Percentiles rank a stretch among this genome's conserved stretches.
Conservation (phyloP, 305 asterid species). For the Solanum aculeatissimum region DNA sequence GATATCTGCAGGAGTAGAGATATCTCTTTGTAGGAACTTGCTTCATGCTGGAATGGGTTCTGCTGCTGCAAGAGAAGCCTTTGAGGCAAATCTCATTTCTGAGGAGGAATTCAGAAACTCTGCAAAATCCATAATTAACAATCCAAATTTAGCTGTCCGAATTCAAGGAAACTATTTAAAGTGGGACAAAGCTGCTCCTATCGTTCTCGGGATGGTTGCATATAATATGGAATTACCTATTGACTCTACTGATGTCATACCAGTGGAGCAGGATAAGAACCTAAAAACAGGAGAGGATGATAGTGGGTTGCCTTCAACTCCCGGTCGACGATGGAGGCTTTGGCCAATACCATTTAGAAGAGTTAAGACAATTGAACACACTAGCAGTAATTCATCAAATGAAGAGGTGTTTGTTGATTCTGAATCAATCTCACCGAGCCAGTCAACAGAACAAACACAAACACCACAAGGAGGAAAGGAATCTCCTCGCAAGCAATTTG, state of each 20-base stretch:
- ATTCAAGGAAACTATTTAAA: conserved; percentile 56
- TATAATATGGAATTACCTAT: conserved; percentile 48
- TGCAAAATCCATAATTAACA: conserved; percentile 34
- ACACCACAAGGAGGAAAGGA: conserved; percentile 15
- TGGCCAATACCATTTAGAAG: conserved; percentile 88
- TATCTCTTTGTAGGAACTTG: conserved; percentile 61
- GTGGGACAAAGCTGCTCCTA: conserved; percentile 69
- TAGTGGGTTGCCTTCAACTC: conserved; percentile 27
- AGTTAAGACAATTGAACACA: conserved; percentile 62
- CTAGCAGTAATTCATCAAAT: conserved; percentile 30
- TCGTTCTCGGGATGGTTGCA: conserved; percentile 58
- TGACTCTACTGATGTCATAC: conserved; percentile 30
- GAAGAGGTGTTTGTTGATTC: conserved; percentile 55
- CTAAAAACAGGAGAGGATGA: conserved; percentile 29
- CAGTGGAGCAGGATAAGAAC: conserved; percentile 34
- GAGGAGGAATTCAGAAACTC: conserved; percentile 49
- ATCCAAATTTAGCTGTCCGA: conserved; percentile 50
- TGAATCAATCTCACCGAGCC: conserved; percentile 33
- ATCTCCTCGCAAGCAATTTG: conserved; percentile 54
- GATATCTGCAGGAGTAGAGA: conserved; percentile 45
- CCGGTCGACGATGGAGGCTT: conserved; percentile 75
- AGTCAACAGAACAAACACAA: conserved; percentile 22
- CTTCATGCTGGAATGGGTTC: conserved; percentile 72
- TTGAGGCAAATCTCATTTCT: conserved; percentile 39
- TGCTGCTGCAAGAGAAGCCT: conserved; percentile 54